phyloP scores from a whole-genome alignment of 2,329 filamentous ascomycete genomes.

The Drechslerella dactyloides region DNA sequence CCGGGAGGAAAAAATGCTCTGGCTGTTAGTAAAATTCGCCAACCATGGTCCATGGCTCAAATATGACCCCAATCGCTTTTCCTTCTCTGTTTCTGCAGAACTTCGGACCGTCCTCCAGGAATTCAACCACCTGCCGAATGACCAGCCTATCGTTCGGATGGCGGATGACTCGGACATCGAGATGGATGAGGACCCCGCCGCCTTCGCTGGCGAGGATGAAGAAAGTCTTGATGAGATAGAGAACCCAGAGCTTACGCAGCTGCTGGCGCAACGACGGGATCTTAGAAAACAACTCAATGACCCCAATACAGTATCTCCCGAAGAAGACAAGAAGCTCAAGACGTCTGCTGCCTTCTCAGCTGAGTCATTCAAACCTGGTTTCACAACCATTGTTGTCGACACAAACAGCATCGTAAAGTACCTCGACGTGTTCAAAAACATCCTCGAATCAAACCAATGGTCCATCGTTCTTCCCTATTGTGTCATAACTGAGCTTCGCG shows the following conservation, averaged over 20 bases:
- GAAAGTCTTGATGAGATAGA: slow-evolving; percentile 51
- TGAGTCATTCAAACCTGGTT: slow-evolving; percentile 32
- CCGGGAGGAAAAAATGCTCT: slow-evolving; percentile 68
- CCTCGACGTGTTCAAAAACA: slow-evolving; percentile 53
- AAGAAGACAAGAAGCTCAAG: slow-evolving; percentile 28
- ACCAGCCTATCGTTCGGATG: slow-evolving; percentile 11
- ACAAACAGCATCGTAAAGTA: slow-evolving; percentile 54
- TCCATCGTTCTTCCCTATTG: slow-evolving; percentile 54
- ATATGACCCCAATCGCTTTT: slow-evolving; percentile 23
- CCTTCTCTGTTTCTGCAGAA: slow-evolving; percentile 59
- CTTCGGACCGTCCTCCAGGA: slow-evolving; percentile 49
- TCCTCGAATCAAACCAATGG: slow-evolving; percentile 52
- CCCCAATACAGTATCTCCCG: slow-evolving; percentile 6
- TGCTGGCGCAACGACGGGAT: slow-evolving; percentile 52
- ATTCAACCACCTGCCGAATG: slow-evolving; percentile 5
- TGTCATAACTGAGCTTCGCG: slow-evolving; percentile 54
- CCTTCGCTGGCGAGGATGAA: slow-evolving; percentile 50
- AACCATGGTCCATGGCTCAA: slow-evolving; percentile 50
- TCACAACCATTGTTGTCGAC: slow-evolving; percentile 53
- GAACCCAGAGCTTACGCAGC: slow-evolving; percentile 38
- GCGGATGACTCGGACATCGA: slow-evolving; percentile 53
- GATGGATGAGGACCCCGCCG: slow-evolving; percentile 50
- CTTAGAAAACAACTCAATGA: slow-evolving; percentile 51
- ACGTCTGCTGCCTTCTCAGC: slow-evolving; percentile 28
- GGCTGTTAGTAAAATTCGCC: slow-evolving; percentile 63